Base-by-base conservation (phyloP, 352 stramenopile species). In the Globisporangium acanthophoron region DNA sequence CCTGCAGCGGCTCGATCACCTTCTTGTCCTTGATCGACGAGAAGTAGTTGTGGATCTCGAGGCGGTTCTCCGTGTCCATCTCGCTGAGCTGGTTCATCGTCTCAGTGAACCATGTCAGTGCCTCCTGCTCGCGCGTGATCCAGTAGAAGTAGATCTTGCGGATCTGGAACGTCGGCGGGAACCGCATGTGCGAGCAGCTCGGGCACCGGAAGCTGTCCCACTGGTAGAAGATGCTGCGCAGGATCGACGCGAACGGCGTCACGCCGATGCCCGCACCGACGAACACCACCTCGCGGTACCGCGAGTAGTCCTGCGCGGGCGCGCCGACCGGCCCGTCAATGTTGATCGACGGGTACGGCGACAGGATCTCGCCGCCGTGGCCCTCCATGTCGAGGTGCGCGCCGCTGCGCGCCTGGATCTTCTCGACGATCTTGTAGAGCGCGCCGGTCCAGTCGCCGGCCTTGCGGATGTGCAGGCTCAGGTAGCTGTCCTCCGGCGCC, bases 131-230 rank as follows among this genome's bases (percentile, higher is more conserved):
- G 20, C 80, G 74, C 4, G 78, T 88, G 66, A 84, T 71, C 85
- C 86, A 94, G 69, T 90, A 92, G 60, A 93, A 94, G 66, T 94
- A 90, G 52, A 91, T 84, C 52, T 91, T 90, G 43, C 71, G 76
- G 35, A 92, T 65, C 52, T 78, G 67, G 67, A 94, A 87, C 66
- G 73, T 76, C 54, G 67, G 61, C 12, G 81, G 74, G 56, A 96
- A 79, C 31, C 77, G 74, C 52, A 92, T 69, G 52, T 76, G 62
- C 24, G 62, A 56, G 56, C 74, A 90, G 43, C 68, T 65, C 16
- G 71, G 69, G 47, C 83, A 90, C 16, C 69, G 71, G 56, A 76
- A 87, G 43, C 63, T 65, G 52, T 89, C 65, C 69, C 74, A 83
- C 61, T 89, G 71, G 64, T 87, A 69, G 51, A 91, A 66, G 45